Evolutionary conservation across 1,284 basidiomycete species (phyloP).

Genomic region (Ceratobasidium theobromae): DNA sequence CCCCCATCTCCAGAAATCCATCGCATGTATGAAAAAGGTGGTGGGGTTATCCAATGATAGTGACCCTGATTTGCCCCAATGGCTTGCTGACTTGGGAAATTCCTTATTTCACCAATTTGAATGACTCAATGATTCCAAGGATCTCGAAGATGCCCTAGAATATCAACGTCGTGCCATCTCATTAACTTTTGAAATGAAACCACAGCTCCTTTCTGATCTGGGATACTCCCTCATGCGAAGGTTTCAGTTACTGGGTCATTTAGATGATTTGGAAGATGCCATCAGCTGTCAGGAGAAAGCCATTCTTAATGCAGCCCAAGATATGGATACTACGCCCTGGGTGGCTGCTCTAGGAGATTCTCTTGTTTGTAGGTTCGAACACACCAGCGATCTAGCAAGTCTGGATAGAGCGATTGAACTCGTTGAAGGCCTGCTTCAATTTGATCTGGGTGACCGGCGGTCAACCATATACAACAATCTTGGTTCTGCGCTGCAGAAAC

Average conservation of each 20-base stretch:
- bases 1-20: neutral
- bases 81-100: neutral
- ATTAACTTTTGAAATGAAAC: neutral
- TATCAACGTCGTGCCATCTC: neutral
- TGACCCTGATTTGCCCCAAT: neutral
- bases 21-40: neutral
- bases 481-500: neutral
- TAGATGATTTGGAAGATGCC: neutral
- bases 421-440: neutral
- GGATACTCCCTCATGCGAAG: neutral
- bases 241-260: neutral
- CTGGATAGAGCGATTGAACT: neutral
- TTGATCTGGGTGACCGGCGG: neutral
- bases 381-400: neutral
- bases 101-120: neutral
- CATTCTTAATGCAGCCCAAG: neutral
- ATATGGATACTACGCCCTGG: neutral
- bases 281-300: neutral
- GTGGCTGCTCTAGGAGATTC: neutral
- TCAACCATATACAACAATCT: neutral
- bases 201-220: neutral
- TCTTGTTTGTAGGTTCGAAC: neutral
- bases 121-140: neutral
- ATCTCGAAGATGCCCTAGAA: neutral
- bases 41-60: neutral